Conservation (phyloP, 352 stramenopile genomes). For the Globisporangium emineosum region DNA sequence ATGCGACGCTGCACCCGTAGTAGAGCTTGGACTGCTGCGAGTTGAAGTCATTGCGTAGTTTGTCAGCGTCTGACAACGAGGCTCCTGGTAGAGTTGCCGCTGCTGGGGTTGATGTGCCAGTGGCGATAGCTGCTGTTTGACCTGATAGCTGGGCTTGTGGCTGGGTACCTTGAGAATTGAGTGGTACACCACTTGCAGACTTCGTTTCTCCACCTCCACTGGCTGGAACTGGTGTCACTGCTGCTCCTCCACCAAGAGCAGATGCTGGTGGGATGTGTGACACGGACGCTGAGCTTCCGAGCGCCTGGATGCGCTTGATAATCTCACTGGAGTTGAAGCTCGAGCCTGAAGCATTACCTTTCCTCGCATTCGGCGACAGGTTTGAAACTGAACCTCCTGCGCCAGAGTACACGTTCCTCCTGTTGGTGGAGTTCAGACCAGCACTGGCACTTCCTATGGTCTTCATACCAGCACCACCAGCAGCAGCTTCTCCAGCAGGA, state of each 20-base stretch:
- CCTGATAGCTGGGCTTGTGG: neutral
- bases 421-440: neutral
- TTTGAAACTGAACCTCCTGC: neutral
- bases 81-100: conserved; percentile 1
- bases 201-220: neutral
- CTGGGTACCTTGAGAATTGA: neutral
- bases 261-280: conserved; percentile 17
- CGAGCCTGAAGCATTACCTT: neutral
- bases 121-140: neutral
- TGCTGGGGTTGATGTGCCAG: neutral
- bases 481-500: neutral
- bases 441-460: neutral
- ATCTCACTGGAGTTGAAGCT: conserved; percentile 43
- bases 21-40: conserved; percentile 57
- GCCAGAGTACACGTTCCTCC: conserved; percentile 3
- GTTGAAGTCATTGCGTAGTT: conserved; percentile 72
- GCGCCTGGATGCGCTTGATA: conserved; percentile 47
- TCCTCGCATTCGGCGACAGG: neutral
- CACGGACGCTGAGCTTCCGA: conserved; percentile 43
- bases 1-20: conserved; percentile 62
- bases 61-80: conserved; percentile 46
- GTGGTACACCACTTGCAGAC: neutral
- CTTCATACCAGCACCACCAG: neutral
- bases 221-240: neutral
- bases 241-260: conserved; percentile 10